phyloP scores from a whole-genome alignment of 2,329 filamentous ascomycete genomes.

The Arthroderma uncinatum region DNA sequence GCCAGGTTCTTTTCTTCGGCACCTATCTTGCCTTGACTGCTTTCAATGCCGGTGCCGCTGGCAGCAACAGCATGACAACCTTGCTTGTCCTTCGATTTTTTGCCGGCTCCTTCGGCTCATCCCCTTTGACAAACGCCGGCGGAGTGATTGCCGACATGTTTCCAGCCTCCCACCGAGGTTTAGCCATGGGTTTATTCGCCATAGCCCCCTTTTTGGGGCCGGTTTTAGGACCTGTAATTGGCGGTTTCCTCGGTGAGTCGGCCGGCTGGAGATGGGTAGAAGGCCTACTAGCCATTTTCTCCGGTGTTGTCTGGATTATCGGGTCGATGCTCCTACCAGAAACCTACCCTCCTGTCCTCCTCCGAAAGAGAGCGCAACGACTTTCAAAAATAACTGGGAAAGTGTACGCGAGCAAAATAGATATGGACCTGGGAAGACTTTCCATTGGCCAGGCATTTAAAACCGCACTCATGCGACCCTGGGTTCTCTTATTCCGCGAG shows the following conservation, averaged over 20 bases:
- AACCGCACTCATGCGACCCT: conserved; percentile 29
- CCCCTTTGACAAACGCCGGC: conserved; percentile 25
- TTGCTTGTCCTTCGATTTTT: conserved; percentile 51
- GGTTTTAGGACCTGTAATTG: conserved; percentile 40
- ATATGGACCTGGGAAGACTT: conserved; percentile 36
- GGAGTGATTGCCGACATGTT: conserved; percentile 26
- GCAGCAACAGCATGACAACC: conserved; percentile 42
- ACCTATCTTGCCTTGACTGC: conserved; percentile 49
- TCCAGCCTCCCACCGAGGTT: conserved; percentile 48
- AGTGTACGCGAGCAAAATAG: conserved; percentile 45
- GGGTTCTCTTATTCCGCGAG: conserved; percentile 17
- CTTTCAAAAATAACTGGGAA: conserved; percentile 45
- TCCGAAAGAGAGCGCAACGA: conserved; percentile 42
- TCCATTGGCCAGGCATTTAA: conserved; percentile 42
- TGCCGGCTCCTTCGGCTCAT: conserved; percentile 49
- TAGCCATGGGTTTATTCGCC: conserved; percentile 42
- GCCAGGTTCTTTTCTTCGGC: conserved; percentile 43
- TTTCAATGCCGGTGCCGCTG: conserved; percentile 52
- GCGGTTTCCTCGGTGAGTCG: conserved; percentile 50
- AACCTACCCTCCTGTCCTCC: conserved; percentile 50
- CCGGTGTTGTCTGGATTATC: conserved; percentile 46
- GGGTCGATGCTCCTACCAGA: conserved; percentile 45
- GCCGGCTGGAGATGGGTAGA: conserved; percentile 56
- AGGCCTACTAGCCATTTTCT: conserved; percentile 50
- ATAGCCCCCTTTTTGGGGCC: conserved; percentile 25